phyloP scores from a whole-genome alignment of 1,284 basidiomycete genomes.

The Marasmius tenuissimus region DNA sequence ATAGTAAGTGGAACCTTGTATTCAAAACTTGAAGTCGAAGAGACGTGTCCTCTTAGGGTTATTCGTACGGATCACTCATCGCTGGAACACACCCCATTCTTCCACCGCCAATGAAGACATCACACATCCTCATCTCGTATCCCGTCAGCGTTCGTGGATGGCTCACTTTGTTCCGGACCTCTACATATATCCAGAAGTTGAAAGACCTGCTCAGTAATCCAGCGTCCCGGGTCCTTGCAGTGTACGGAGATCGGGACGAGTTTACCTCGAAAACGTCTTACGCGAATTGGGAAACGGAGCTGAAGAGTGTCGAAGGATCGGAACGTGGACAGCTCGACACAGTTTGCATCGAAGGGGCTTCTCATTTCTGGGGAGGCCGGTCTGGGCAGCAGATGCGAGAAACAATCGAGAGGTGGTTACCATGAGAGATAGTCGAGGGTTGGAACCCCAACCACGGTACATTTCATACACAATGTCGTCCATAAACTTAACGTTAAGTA shows the following conservation, averaged over 20 bases:
- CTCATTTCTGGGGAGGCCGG: constrained; percentile 13
- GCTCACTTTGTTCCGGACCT: constrained; percentile 67
- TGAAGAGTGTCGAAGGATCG: constrained; percentile 27
- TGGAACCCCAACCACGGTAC: not conserved
- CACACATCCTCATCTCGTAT: constrained; percentile 75
- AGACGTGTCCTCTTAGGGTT: constrained; percentile 50
- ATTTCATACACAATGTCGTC: not conserved
- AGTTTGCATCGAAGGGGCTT: constrained; percentile 21
- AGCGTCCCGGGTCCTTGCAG: constrained; percentile 53
- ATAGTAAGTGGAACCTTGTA: constrained; percentile 40
- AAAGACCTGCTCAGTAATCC: constrained; percentile 44
- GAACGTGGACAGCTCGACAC: constrained; percentile 24
- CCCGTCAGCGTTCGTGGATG: constrained; percentile 68
- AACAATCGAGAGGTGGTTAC: not conserved
- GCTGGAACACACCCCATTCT: constrained; percentile 60
- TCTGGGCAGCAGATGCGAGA: constrained; percentile 3
- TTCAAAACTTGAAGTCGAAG: constrained; percentile 10
- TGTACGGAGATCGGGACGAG: constrained; percentile 72
- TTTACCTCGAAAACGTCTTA: constrained; percentile 64
- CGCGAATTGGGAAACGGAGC: constrained; percentile 47
- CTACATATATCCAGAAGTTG: constrained; percentile 51
- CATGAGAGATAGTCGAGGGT: not conserved
- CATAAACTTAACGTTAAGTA: no score
- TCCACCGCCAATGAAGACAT: constrained; percentile 46
- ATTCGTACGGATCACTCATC: constrained; percentile 78